Base-by-base conservation (phyloP, 2,329 filamentous ascomycete genomes). In the Ceratocystis cacaofunesta region DNA sequence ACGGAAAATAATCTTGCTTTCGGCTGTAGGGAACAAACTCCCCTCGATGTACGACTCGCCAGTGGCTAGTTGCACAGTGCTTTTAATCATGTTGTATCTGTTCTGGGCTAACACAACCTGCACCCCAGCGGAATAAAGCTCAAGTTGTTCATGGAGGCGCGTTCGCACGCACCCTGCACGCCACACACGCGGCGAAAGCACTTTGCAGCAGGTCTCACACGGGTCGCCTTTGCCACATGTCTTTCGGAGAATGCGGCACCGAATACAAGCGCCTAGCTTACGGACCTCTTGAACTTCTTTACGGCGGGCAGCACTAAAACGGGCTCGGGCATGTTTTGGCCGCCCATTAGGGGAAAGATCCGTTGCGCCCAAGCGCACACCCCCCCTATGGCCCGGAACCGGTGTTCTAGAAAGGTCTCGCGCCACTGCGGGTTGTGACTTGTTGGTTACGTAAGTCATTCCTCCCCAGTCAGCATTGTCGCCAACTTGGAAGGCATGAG, bases 271-370 rank as follows among this genome's bases (percentile, higher is more conserved):
- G 5, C 85, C 85, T 44, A 84, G 79, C 69, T 84, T 84, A 28
- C 85, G 80, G 25, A 87, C 82, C 68, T 84, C 82, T 69, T 85
- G 83, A 1, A 87, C 84, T 70, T 87, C 82, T 70, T 82, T 85
- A 25, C 85, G 78, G n/a, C 85, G 78, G 1, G 75, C 75, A 4
- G 81, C 76, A 22, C 79, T 81, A 69, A 86, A 86, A 7, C 81
- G 77, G 3, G 82, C 81, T 8, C 84, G 79, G 6, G 79, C 78
- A 69, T 85, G 79, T 17, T 79, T 79, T 1, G 78, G 75, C 64
- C 77, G 78, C 10, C 80, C 79, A 58, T 82, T 78, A 1, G 77
- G 72, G 1, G 72, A 69, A 2, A 72, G 70, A 61, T 77, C 75
- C 32, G 73, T 74, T 2, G 76, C 78, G 66, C 82, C 79, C 75